Base-by-base conservation (phyloP, 805 yeast species). In the Maudiozyma barnettii region DNA sequence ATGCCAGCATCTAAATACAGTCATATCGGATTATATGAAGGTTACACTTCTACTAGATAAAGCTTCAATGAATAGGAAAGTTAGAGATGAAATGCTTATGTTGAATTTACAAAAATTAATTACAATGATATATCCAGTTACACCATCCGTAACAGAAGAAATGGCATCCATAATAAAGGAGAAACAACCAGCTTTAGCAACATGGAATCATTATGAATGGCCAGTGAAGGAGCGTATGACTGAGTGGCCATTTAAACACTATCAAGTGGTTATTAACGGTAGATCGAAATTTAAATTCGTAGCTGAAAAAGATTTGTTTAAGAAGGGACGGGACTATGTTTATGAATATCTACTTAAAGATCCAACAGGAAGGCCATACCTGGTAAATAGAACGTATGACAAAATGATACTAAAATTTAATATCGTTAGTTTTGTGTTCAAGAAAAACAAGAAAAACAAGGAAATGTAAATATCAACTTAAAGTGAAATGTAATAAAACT, bases 1-100 rank as follows among this genome's bases (percentile, higher is more conserved):
- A 1, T 74, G 77, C 0, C 65, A 84, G 23, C 73, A 89, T 0
- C 69, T 91, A 61, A 91, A 93, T 63, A 90, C 96, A 0, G 80
- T 88, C 1, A 77, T 93, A 21, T 86, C 97, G 0, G 95, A 89
- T 60, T 84, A 79, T 58, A 91, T 89, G 96, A 93, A 89, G 58
- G 63, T 82, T 44, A 83, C 95, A 10, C 77, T 80, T 55, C 54
- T 70, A 1, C 55, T 85, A 16, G 57, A 63, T 2, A 52, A 60
- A 2, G 73, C 75, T 0, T 39, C 70, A 3, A 72, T 73, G 35
- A 58, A 66, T 6, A 55, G 65, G 1, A 52, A 60, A 1, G 65
- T 78, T 9, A 62, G 67, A 39, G 51, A 62, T 0, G 67, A 65
- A 0, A 50, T 86, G n/a, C 55, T 77, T 10, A 52, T 76, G 48